Base-by-base conservation (phyloP, 257 asterid species). In the Solanum pennellii region DNA sequence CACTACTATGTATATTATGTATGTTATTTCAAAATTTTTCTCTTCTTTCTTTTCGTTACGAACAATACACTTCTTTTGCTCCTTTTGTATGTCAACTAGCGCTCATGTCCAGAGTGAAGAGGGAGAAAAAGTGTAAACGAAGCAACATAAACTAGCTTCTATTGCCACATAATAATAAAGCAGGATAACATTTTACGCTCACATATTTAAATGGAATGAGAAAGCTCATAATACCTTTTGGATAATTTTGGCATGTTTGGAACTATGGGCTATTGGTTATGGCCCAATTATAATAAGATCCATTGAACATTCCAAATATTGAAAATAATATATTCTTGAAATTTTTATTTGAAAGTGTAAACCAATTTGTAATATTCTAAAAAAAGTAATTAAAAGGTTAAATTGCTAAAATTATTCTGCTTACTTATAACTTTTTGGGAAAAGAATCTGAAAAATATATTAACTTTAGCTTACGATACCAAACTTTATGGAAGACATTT, bases 101-200 rank as follows among this genome's bases (percentile, higher is more conserved):
- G 35, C 73, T 66, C 35, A 3, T 12, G 20, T 25, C 10, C 10
- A 12, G 0, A 66, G 73, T 0, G 10, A 6, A 66, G 73, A 0
- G 1, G 12, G 0, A 25, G 1, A 60, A 21, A 21, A 59, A 59
- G 27, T 1, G 1, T 59, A 1, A 1, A 9, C 0, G 0, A 9
- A 21, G 27, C 2, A 60, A 3, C 68, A 21, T 21, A 60, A 60
- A 0, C 27, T 9, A 60, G 13, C 1, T 21, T 21, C 27, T 59
- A 59, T 59, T 59, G 27, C 66, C 21, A 59, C 1, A 5, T 59
- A 21, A 59, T 5, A 59, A 59, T 9, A 59, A 21, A 59, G 2
- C 27, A 59, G 4, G 27, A 59, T 59, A 59, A 2, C 4, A 65
- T 25, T 65, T 65, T 65, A 16, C 35, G 2, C 5, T 14, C 73